Conservation (phyloP, 2,329 filamentous ascomycete genomes). For the Trichoderma afroharzianum region DNA sequence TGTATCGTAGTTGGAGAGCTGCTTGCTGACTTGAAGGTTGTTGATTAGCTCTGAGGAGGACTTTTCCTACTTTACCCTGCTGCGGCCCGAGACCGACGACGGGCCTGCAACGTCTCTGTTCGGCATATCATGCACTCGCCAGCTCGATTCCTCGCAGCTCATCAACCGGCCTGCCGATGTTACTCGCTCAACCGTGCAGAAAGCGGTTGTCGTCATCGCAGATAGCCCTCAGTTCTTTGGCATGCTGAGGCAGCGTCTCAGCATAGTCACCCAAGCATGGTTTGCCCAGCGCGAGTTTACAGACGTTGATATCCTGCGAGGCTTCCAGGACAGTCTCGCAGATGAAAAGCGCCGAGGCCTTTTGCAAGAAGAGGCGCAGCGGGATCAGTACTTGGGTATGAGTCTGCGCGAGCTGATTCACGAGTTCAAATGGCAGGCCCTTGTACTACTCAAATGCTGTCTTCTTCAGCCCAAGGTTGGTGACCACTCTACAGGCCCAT, state of each 20-base stretch:
- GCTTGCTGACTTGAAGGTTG: constrained; percentile 18
- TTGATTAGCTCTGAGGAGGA: constrained; percentile 75
- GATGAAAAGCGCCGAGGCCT: constrained; percentile 58
- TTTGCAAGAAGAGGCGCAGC: constrained; percentile 64
- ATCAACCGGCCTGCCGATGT: constrained; percentile 80
- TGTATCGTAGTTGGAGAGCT: neutral
- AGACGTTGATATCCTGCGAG: constrained; percentile 82
- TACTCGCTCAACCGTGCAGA: constrained; percentile 95
- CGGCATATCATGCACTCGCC: constrained; percentile 90
- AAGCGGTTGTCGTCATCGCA: constrained; percentile 93
- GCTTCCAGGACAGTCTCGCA: constrained; percentile 85
- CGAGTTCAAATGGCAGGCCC: constrained; percentile 90
- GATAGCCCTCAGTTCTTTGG: constrained; percentile 88
- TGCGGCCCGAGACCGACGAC: constrained; percentile 55
- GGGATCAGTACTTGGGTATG: constrained; percentile 83
- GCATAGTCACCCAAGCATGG: constrained; percentile 91
- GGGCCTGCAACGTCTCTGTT: constrained; percentile 77
- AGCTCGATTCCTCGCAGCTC: constrained; percentile 76
- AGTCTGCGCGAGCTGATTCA: constrained; percentile 88
- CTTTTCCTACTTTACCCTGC: constrained; percentile 96
- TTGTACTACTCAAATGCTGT: constrained; percentile 91
- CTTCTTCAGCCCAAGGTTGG: constrained; percentile 87
- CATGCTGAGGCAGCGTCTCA: constrained; percentile 82
- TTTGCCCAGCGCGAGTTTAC: constrained; percentile 92
- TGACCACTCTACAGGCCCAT: neutral